Evolutionary conservation across 2,329 filamentous ascomycete species (phyloP), one percentile per base, ranked within the genome.

Genomic region (Penicillium sp.): DNA sequence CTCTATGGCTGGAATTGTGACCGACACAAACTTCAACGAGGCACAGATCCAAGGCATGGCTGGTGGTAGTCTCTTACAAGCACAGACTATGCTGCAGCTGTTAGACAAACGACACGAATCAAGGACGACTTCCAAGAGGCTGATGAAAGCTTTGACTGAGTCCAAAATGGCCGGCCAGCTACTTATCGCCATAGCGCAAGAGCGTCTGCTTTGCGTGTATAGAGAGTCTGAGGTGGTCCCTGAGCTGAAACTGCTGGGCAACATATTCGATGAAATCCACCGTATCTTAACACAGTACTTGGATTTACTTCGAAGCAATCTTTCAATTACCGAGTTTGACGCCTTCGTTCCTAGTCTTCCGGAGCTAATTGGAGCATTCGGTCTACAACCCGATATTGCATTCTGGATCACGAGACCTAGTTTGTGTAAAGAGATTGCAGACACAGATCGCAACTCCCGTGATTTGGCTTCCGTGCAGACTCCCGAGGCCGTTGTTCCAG

Each of bases 1-100:
- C 35, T 90, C 89, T 2, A 97, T 99, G 94, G 91, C 90, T 18
- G 95, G 95, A 47, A 92, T 99, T 59, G 87, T 93, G 12, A 86
- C 92, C 3, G 88, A 93, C 59, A 83, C 87, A 52, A 90, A 92
- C 66, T 93, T 96, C 66, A 97, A 90, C 28, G 93, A 99, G 63
- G 79, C 86, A 18, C 92, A 97, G 72, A 83, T 96, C 26, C 79
- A 90, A 60, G 91, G 90, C 14, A 91, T 99, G 84, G 90, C 90
- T 42, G 93, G 92, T 59, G 92, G 93, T 14, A 85, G 90, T 52
- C 78, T 87, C 24, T 79, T 99, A 11, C 88, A 90, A 62, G 84
- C 86, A 9, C 89, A 93, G 64, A 95, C 90, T 1, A 81, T 97
- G 40, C 83, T 90, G 59, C 85, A 89, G 55, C 80, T 96, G 3